phyloP scores from a whole-genome alignment of 1,139 yeast species.

The Zygotorulaspora mrakii region DNA sequence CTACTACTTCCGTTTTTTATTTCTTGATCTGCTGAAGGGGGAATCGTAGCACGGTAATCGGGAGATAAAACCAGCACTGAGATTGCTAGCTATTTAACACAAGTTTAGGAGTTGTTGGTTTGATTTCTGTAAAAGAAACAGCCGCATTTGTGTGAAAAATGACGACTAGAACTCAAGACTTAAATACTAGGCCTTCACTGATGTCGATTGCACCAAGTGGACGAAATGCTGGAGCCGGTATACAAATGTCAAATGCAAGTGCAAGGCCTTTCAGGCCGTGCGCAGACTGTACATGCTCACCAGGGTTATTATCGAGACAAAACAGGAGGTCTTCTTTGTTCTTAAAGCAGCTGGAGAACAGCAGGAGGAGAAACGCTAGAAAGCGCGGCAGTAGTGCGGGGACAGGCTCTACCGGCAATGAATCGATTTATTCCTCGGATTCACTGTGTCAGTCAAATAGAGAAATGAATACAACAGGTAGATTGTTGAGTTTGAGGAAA shows the following conservation, averaged over 20 bases:
- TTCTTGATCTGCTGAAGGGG: too few species aligned
- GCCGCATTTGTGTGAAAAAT: background rate
- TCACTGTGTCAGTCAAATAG: conserved; percentile 37
- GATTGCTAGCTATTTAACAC: too few species aligned
- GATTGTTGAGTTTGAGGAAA: conserved; percentile 60
- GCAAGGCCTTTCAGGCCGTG: conserved; percentile 44
- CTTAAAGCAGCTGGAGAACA: conserved; percentile 27
- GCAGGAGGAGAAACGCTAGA: conserved; percentile 21
- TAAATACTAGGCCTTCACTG: conserved; percentile 14
- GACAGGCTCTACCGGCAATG: conserved; percentile 20
- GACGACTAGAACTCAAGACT: conserved; percentile 8
- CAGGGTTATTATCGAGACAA: conserved; percentile 68
- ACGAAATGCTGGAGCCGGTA: conserved; percentile 7
- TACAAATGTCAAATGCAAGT: conserved; percentile 8
- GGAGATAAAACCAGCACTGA: too few species aligned
- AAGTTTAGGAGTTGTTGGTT: too few species aligned
- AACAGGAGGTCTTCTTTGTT: conserved; percentile 52
- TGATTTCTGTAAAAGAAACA: too few species aligned
- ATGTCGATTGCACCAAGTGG: conserved; percentile 9
- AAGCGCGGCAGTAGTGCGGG: conserved; percentile 8
- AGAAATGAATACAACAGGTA: conserved; percentile 52
- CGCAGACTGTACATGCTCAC: conserved; percentile 76
- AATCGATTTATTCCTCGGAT: conserved; percentile 40
- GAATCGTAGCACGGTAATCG: too few species aligned
- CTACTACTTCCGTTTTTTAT: too few species aligned